Conservation (phyloP, 2,329 filamentous ascomycete species). For the Arthrobotrys megalospora region DNA sequence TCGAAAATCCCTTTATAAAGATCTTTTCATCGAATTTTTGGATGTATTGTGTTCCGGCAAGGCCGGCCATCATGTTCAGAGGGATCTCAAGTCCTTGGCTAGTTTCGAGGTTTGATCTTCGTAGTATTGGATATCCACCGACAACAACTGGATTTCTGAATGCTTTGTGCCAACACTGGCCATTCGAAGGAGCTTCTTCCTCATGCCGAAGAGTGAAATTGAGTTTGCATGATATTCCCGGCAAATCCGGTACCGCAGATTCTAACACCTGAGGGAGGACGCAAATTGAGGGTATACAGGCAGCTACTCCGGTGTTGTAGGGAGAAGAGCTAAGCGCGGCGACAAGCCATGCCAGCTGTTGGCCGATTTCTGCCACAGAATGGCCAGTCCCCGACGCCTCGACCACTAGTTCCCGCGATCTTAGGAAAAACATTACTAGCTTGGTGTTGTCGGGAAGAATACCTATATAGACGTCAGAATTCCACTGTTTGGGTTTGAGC, state of each 20-base stretch:
- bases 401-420: conserved; percentile 18
- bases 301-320: conserved; percentile 42
- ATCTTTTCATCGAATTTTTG: conserved; percentile 54
- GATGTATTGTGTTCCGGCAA: conserved; percentile 34
- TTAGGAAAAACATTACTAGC: background rate
- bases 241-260: background rate
- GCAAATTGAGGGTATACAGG: conserved; percentile 54
- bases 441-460: conserved; percentile 8
- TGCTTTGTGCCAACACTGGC: conserved; percentile 49
- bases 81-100: conserved; percentile 62
- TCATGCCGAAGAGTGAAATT: conserved; percentile 30
- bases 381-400: conserved; percentile 31
- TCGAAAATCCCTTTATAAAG: conserved; percentile 62
- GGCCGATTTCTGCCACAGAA: conserved; percentile 66
- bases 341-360: conserved; percentile 67
- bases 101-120: background rate
- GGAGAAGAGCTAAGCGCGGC: conserved; percentile 65
- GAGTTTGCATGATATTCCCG: conserved; percentile 28
- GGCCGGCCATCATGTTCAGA: conserved; percentile 61
- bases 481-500: background rate
- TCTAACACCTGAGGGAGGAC: background rate
- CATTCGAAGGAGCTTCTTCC: background rate
- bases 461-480: background rate
- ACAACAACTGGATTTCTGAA: conserved; percentile 58
- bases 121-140: conserved; percentile 51